Base-by-base conservation (phyloP, 2,329 filamentous ascomycete genomes). In the Trichoderma guizhouense region DNA sequence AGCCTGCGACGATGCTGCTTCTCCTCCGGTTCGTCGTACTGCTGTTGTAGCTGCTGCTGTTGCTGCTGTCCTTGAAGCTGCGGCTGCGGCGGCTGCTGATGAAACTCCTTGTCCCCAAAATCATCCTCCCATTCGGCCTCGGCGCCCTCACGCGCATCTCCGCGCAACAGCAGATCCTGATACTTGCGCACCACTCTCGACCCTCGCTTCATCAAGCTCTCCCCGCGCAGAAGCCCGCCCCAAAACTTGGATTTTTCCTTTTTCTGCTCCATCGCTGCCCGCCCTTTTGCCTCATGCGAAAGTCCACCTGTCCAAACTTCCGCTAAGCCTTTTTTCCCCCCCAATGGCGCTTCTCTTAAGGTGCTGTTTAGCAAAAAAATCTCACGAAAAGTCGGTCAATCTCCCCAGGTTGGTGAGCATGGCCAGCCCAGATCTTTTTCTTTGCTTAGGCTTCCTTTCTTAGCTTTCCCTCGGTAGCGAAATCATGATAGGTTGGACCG, bases 151-250 rank as follows among this genome's bases (percentile, higher is more conserved):
- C 71, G 66, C 57, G 66, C 57, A 26, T 69, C 66, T 53, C 66
- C 66, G 55, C 66, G 66, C 66, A 69, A 4, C 36, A 71, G 55
- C 58, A 69, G 55, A 30, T 72, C 55, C 21, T 53, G 53, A 53
- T 69, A 68, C 30, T 71, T 73, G 47, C 72, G 69, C 64, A 73
- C 60, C 64, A 72, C 39, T 55, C 71, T 72, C 8, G 72, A 60
- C 53, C 72, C 64, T 71, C 74, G 68, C 62, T 53, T 69, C 14
- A 83, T 80, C 68, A 81, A 80, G 78, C 84, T 86, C 73, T 83
- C 83, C 73, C 81, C 84, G 74, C 86, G 84, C 75, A 89, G 82
- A 70, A 89, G 79, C 72, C 81, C 81, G 36, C 82, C 81, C 84
- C 83, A 85, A 73, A 87, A 85, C 63, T 83, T 80, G 75, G 83